Evolutionary conservation across 257 asterid genomes (phyloP).

Genomic region (Avicennia marina): DNA sequence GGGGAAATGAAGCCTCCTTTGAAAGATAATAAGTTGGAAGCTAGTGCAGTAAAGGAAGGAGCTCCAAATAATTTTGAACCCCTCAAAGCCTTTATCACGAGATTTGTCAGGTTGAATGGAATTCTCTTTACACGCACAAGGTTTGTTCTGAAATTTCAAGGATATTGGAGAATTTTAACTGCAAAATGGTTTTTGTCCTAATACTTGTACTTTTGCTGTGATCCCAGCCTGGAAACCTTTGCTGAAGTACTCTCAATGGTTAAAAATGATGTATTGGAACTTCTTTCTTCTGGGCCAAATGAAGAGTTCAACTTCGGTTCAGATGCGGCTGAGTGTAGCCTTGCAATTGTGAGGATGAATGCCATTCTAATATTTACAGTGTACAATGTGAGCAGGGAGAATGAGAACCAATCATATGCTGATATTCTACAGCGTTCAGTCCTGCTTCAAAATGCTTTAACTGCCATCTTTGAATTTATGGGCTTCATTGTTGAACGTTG

Average conservation of each 20-base stretch:
- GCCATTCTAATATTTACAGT: conserved; percentile 79
- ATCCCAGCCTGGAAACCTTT: conserved; percentile 84
- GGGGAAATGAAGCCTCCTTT: conserved; percentile 44
- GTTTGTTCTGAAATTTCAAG: conserved; percentile 32
- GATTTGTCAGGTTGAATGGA: conserved; percentile 83
- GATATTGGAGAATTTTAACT: not conserved
- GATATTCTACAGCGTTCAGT: conserved; percentile 90
- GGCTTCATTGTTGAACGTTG: conserved; percentile 76
- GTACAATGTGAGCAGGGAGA: conserved; percentile 72
- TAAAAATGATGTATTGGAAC: conserved; percentile 57
- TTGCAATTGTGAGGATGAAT: conserved; percentile 64
- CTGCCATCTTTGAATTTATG: conserved; percentile 79
- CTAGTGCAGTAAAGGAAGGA: conserved; percentile 38
- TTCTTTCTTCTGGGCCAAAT: conserved; percentile 68
- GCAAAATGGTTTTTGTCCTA: conserved; percentile 8
- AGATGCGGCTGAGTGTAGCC: conserved; percentile 62
- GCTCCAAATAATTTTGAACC: conserved; percentile 39
- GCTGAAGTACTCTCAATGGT: conserved; percentile 64
- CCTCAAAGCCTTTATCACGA: conserved; percentile 51
- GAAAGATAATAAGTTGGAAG: conserved; percentile 42
- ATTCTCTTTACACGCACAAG: conserved; percentile 90
- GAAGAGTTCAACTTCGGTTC: conserved; percentile 67
- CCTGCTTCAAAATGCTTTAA: conserved; percentile 73
- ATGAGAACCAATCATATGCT: conserved; percentile 82
- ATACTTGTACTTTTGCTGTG: conserved; percentile 18